A percentile compares a stretch with the other conserved stretches of the same genome.
phyloP scores from a whole-genome alignment of 305 asterid species.

The Fraxinus nigra region DNA sequence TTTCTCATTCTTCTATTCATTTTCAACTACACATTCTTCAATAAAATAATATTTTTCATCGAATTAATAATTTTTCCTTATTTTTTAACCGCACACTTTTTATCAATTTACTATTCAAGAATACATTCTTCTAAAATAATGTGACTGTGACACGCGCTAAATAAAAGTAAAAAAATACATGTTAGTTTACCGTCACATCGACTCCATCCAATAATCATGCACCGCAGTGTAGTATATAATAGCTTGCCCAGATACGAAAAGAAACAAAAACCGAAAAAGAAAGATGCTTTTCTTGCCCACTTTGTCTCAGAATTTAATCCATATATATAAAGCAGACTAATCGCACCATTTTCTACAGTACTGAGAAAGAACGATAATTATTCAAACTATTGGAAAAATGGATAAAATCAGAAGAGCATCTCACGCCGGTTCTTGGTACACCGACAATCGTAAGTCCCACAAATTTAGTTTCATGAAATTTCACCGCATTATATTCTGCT shows the following conservation, averaged over 20 bases:
- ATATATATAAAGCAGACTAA: neutral
- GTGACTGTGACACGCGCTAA: too few relatives aligned
- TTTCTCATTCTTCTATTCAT: too few relatives aligned
- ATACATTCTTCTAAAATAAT: too few relatives aligned
- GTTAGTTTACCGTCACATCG: neutral
- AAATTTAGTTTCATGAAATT: neutral
- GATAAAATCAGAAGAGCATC: slow-evolving; percentile 79
- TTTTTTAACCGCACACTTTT: too few relatives aligned
- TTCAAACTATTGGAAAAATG: slow-evolving; percentile 37
- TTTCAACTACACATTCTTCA: too few relatives aligned
- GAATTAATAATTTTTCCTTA: too few relatives aligned
- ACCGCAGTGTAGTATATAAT: neutral
- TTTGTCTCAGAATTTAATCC: neutral
- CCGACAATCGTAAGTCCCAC: slow-evolving; percentile 71
- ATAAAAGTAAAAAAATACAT: neutral
- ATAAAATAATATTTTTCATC: too few relatives aligned
- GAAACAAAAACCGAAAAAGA: neutral
- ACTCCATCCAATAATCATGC: neutral
- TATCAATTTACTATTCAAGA: too few relatives aligned
- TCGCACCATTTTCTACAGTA: neutral
- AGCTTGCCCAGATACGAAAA: neutral
- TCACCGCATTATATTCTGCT: neutral
- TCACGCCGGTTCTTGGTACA: slow-evolving; percentile 99
- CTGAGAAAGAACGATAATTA: neutral
- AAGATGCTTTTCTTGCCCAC: neutral